Evolutionary conservation across 768 basidiomycete genomes (phyloP), one percentile per base, ranked within the genome.

Genomic region (Tricholoma flavovirens): DNA sequence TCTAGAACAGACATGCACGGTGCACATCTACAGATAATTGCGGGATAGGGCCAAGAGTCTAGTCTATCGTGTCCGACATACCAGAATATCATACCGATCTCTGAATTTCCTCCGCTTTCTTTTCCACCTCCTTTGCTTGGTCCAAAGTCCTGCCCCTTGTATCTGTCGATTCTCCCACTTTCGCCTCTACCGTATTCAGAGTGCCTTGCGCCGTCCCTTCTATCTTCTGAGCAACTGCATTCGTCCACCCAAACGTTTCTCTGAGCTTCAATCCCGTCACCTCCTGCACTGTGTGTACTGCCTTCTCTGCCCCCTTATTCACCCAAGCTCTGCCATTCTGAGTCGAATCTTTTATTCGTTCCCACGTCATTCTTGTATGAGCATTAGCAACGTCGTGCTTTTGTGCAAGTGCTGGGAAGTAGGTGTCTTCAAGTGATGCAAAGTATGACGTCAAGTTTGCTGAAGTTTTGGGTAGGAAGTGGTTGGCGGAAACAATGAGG

Each of bases 391-490:
- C 76, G 21, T 75, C 80, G 65, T 93, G 88, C 59, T 83, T 82
- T 61, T 85, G 74, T 1, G 90, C 85, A 7, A 92, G 57, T 0
- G 72, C 69, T 1, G 94, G 94, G 63, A 84, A 73, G 67, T 92
- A 83, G 1, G 68, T 67, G 19, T 85, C 82, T 70, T 97, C 94
- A 48, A 95, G 74, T 11, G 77, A 75, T 33, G 80, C 80, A 46
- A 85, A 67, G 74, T 90, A 93, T 2, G 63, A 67, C 10, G 79
- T 75, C 61, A 95, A 70, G 66, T 94, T 94, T 54, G 70, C 62
- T 2, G 88, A 79, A 5, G 91, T 90, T 67, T 87, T 78, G 4
- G 96, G 96, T 40, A 97, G 83, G 83, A 97, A 95, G 69, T 95
- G 85, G 54, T 83, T 76, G 45, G 87, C 75, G 26, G 94, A 84